Evolutionary conservation across 2,329 filamentous ascomycete species (phyloP), one percentile per base, ranked within the genome.

Genomic region (Ascosphaera apis): DNA sequence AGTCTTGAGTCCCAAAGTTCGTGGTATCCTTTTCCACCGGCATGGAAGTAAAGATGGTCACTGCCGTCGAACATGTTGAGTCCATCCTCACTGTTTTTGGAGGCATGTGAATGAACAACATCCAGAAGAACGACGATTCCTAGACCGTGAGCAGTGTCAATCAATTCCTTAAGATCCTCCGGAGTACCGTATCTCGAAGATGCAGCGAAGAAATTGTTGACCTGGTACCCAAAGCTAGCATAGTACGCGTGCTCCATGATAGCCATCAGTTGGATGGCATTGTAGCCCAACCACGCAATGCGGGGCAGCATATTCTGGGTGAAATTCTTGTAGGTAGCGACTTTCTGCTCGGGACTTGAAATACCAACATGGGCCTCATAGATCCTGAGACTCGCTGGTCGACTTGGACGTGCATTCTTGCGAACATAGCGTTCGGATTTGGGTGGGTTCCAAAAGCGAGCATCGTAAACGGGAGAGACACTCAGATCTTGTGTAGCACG

Each of bases 221-320:
- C 72, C 57, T 98, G 88, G 56, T 98, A 98, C 33, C 88, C 88
- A 48, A 98, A 98, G 51, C 86, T 95, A 48, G 88, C 88, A 54
- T 98, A 98, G 65, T 98, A 98, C 35, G 88, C 88, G 57, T 98
- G 88, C 53, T 98, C 88, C 86, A 98, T 98, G 51, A 98, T 67
- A 33, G 88, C 88, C 88, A 98, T 98, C 43, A 98, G 66, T 54
- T 98, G 88, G 45, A 98, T 95, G 37, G 84, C 79, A 52, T 98
- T 95, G 63, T 98, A 98, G 30, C 86, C 88, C 31, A 95, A 64
- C 43, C 72, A 63, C 51, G 84, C 76, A 59, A 98, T 95, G 39
- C 86, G 72, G 12, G 86, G 84, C 5, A 98, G 68, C 67, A 92
- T 83, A 54, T 80, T 82, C 48, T 74, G 66, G 2, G 86, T 95